phyloP scores from a whole-genome alignment of 2,329 filamentous ascomycete genomes.

The Claviceps lovelessii region DNA sequence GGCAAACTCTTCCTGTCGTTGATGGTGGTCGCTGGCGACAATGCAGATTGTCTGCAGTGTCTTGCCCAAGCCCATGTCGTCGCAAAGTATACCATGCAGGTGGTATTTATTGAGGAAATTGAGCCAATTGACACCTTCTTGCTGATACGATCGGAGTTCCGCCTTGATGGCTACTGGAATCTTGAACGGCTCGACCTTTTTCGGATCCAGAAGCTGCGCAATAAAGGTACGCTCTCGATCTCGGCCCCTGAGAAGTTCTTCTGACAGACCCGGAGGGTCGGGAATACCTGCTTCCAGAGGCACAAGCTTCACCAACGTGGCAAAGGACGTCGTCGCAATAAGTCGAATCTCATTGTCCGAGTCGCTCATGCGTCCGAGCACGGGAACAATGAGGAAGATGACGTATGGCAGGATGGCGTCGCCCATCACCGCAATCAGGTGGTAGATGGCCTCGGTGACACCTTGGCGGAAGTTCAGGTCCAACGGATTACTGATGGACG shows the following conservation, averaged over 20 bases:
- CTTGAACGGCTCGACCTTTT: conserved; percentile 87
- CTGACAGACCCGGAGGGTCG: conserved; percentile 82
- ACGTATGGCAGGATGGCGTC: conserved; percentile 92
- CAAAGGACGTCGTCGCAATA: conserved; percentile 91
- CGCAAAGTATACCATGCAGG: conserved; percentile 92
- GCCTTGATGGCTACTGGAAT: conserved; percentile 97
- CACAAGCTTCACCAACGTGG: conserved; percentile 90
- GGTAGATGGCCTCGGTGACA: conserved; percentile 88
- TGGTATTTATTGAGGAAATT: conserved; percentile 97
- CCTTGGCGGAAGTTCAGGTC: conserved; percentile 85
- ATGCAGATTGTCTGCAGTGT: conserved; percentile 96
- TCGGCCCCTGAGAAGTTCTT: conserved; percentile 74
- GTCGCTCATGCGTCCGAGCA: conserved; percentile 95
- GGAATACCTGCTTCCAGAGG: conserved; percentile 94
- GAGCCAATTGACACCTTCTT: conserved; percentile 97
- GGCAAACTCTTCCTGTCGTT: conserved; percentile 78
- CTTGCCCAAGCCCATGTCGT: conserved; percentile 98
- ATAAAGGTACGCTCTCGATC: conserved; percentile 95
- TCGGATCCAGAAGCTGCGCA: conserved; percentile 84
- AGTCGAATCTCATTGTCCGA: conserved; percentile 91
- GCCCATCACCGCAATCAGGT: conserved; percentile 96
- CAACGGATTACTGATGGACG: conserved; percentile 78
- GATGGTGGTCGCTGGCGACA: conserved; percentile 91
- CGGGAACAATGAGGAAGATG: conserved; percentile 95
- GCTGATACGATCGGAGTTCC: conserved; percentile 89